These are phyloP conservation scores for Talaromyces pinophilus DNA, from an alignment of 2,329 filamentous ascomycete species.

Conservation along the genomic window DNA sequence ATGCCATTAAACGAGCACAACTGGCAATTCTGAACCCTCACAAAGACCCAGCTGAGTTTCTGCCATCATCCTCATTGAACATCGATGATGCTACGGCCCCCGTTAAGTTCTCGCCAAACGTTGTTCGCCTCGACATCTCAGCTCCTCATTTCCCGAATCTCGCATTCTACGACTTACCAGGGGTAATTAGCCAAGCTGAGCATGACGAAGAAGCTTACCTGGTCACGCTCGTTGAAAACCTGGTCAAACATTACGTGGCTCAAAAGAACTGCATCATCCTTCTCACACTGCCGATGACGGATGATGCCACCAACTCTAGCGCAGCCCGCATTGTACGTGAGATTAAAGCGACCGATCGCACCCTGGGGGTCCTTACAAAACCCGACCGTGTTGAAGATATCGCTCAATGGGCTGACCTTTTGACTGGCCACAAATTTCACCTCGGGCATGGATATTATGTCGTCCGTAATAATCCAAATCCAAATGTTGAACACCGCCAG, in stretches of 20 bases:
- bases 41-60: constrained; percentile 54
- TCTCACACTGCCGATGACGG: constrained; percentile 74
- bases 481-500: constrained; percentile 45
- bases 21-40: constrained; percentile 71
- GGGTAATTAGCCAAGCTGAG: constrained; percentile 72
- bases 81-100: constrained; percentile 38
- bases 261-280: constrained; percentile 73
- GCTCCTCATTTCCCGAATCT: constrained; percentile 70
- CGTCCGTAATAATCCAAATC: constrained; percentile 60
- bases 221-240: constrained; percentile 68
- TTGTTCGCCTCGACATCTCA: constrained; percentile 73
- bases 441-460: constrained; percentile 78
- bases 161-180: constrained; percentile 83
- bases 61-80: constrained; percentile 51
- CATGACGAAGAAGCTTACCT: constrained; percentile 66
- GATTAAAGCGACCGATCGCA: constrained; percentile 59
- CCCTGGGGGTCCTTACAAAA: constrained; percentile 79
- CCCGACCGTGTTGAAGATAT: constrained; percentile 68
- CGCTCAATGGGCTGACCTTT: constrained; percentile 63
- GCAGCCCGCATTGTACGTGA: constrained; percentile 66
- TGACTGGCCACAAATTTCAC: constrained; percentile 61
- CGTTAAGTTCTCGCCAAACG: constrained; percentile 78
- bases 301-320: constrained; percentile 73
- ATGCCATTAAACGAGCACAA: constrained; percentile 72
- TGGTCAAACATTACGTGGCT: constrained; percentile 69